Evolutionary conservation across 805 yeast species (phyloP), one percentile per base, ranked within the genome.

Genomic region (Teunomyces gatunensis): DNA sequence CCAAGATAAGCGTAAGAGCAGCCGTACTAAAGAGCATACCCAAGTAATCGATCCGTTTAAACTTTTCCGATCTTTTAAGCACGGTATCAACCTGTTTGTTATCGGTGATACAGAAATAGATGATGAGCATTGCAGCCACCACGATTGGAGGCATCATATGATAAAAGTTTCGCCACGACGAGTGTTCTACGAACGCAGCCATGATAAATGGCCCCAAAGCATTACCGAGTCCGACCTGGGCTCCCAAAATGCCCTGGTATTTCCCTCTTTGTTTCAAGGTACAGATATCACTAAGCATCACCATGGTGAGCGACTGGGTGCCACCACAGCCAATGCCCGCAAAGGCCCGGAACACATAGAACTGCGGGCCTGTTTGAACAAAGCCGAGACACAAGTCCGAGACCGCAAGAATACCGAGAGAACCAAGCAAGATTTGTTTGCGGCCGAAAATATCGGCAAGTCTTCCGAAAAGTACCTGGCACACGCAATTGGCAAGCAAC

Each of bases 401-500:
- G 1, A 77, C 28, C 0, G 70, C 73, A 49, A 80, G 74, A 52
- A 78, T 62, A 13, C 58, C 59, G 39, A 79, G 75, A 0, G 78
- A 77, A 35, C 65, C 51, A 5, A 79, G 49, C 7, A 80, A 59
- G 6, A 78, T 69, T 9, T 66, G 62, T 46, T 74, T 74, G 43
- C 87, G 65, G 5, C 87, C 86, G 51, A 77, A 69, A 18, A 87
- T 78, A 54, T 87, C 92, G 37, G 86, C 78, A 28, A 85, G 67
- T 48, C 84, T 79, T 4, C 92, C 94, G 47, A 81, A 84, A 21
- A 87, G 60, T 0, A 89, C 91, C 64, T 85, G 91, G 61, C 85
- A 84, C 1, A 87, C 87, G 3, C 88, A 79, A 50, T 80, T 81
- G 1, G 91, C 83, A 25, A 87, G 65, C 28, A 87, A 68, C 46